A percentile compares a stretch with the other conserved stretches of the same genome.
Conservation (phyloP, 1,284 basidiomycete species). For the Gymnopus androsaceus region DNA sequence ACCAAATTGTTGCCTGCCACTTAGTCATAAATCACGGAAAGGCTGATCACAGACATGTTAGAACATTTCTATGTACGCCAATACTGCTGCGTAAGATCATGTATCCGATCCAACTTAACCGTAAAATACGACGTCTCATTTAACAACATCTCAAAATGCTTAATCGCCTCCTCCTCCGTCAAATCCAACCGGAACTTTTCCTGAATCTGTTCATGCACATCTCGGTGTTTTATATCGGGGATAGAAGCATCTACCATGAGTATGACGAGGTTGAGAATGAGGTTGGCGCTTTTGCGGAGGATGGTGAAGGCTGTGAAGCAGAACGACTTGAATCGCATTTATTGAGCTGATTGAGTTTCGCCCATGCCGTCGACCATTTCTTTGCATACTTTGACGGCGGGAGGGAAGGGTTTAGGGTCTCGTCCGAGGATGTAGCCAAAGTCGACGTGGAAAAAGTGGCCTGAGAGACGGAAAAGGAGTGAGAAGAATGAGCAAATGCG, state of each 20-base stretch:
- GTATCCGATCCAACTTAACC: constrained; percentile 89
- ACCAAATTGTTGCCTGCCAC: too few species aligned
- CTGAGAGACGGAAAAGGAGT: constrained; percentile 31
- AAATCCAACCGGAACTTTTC: constrained; percentile 96
- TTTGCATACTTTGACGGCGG: constrained; percentile 97
- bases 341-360: constrained; percentile 88
- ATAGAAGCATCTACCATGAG: constrained; percentile 99
- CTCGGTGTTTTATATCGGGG: constrained; percentile 93
- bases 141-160: constrained; percentile 91
- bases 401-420: constrained; percentile 97
- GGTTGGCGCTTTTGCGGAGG: constrained; percentile 95
- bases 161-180: constrained; percentile 95
- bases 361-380: constrained; percentile 99
- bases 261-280: constrained; percentile 94
- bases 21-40: too few species aligned
- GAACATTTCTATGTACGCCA: constrained; percentile 62
- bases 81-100: constrained; percentile 78
- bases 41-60: too few species aligned
- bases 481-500: too few species aligned
- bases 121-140: constrained; percentile 96
- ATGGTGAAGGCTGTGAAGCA: constrained; percentile 97
- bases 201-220: constrained; percentile 85
- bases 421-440: constrained; percentile 98
- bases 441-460: constrained; percentile 93
- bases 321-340: constrained; percentile 92